Evolutionary conservation across 2,329 filamentous ascomycete genomes (phyloP).

Genomic region (Diaporthe capsici): DNA sequence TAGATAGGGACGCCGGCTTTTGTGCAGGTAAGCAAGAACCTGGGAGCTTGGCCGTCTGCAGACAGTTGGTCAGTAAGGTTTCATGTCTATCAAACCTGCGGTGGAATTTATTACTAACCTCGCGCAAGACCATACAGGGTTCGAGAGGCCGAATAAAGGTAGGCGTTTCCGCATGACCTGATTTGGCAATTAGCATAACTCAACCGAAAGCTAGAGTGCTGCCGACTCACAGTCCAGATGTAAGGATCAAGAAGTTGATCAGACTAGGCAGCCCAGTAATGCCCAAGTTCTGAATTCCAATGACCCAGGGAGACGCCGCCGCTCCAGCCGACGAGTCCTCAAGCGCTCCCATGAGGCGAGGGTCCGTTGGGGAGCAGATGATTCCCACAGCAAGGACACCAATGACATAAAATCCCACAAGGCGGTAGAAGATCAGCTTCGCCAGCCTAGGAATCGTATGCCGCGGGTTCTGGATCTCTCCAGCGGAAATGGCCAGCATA

Average conservation of each 20-base stretch:
- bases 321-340: slow-evolving; percentile 46
- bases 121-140: slow-evolving; percentile 21
- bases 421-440: slow-evolving; percentile 49
- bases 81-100: neutral
- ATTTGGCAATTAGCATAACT: neutral
- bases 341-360: slow-evolving; percentile 49
- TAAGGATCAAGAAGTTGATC: slow-evolving; percentile 77
- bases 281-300: slow-evolving; percentile 73
- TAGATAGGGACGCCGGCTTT: slow-evolving; percentile 57
- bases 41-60: slow-evolving; percentile 59
- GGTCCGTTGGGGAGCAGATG: slow-evolving; percentile 51
- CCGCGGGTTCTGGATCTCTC: slow-evolving; percentile 43
- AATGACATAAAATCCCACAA: slow-evolving; percentile 51
- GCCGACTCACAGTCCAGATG: slow-evolving; percentile 40
- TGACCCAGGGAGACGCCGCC: slow-evolving; percentile 59
- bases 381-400: slow-evolving; percentile 48
- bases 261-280: slow-evolving; percentile 73
- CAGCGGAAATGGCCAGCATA: slow-evolving; percentile 42
- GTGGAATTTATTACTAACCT: neutral
- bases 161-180: slow-evolving; percentile 23
- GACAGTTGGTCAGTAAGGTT: neutral
- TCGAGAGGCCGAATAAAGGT: slow-evolving; percentile 15
- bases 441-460: slow-evolving; percentile 42
- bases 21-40: slow-evolving; percentile 54
- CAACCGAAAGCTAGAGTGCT: no score